Conservation (phyloP, 441 rosid genomes). For the Gossypium davidsonii region DNA sequence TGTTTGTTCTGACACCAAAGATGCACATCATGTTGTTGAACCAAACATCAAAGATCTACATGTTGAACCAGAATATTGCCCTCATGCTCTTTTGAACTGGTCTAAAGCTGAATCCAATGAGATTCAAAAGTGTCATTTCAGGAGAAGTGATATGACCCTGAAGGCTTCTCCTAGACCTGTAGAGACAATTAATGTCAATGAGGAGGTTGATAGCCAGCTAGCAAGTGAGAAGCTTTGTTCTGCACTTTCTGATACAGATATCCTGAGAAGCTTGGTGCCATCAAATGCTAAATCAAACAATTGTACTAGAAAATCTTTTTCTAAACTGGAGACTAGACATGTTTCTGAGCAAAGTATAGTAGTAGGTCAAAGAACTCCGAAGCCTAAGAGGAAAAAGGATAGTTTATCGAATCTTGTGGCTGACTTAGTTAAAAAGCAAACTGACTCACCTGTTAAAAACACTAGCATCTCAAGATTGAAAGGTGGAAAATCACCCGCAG, state of each 20-base stretch:
- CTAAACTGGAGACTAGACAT: conserved; percentile 1
- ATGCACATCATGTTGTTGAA: conserved; percentile 17
- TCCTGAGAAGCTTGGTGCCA: conserved; percentile 14
- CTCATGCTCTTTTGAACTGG: conserved; percentile 43
- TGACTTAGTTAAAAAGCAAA: conserved; percentile 13
- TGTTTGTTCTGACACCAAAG: conserved; percentile 9
- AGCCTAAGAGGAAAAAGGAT: conserved; percentile 24
- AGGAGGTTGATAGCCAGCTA: conserved; percentile 10
- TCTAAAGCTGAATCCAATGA: conserved; percentile 18
- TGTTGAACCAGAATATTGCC: conserved; percentile 32
- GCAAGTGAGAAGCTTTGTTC: conserved; percentile 9
- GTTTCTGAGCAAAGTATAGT: not conserved
- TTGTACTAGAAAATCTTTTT: conserved; percentile 2
- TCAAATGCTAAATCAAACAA: conserved; percentile 8
- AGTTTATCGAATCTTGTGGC: not conserved
- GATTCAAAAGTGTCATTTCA: not conserved
- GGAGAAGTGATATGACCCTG: conserved; percentile 13
- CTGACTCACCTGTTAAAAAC: conserved; percentile 17
- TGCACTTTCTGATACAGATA: not conserved
- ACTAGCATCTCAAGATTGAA: conserved; percentile 15
- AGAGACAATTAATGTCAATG: not conserved
- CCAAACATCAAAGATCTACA: conserved; percentile 16
- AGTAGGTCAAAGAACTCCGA: conserved; percentile 13
- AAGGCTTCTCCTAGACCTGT: conserved; percentile 22
- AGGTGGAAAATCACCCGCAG: conserved; percentile 20